Conservation (phyloP, 768 basidiomycete species). For the Brasilioporus rufonigricans region DNA sequence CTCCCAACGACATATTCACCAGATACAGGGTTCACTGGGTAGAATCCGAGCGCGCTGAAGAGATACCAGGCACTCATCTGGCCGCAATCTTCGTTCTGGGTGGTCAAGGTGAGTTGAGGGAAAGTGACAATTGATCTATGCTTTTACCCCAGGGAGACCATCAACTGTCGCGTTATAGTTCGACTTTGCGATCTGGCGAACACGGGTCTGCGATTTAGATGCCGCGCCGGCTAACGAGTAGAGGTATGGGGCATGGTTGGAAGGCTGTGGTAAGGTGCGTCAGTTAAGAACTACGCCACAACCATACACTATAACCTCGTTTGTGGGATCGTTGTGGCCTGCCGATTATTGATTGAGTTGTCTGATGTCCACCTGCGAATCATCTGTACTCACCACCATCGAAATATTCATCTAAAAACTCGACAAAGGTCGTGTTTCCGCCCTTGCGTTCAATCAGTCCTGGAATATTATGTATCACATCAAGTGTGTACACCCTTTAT, state of each 20-base stretch:
- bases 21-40: slow-evolving; percentile 80
- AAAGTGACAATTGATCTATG: background rate
- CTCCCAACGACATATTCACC: slow-evolving; percentile 75
- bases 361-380: background rate
- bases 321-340: slow-evolving; percentile 80
- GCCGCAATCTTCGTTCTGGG: slow-evolving; percentile 83
- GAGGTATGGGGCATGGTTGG: slow-evolving; percentile 83
- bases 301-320: slow-evolving; percentile 46
- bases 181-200: slow-evolving; percentile 58
- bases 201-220: slow-evolving; percentile 66
- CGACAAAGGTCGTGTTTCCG: slow-evolving; percentile 62
- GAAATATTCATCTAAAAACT: slow-evolving; percentile 60
- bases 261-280: slow-evolving; percentile 49
- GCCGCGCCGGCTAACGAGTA: slow-evolving; percentile 73
- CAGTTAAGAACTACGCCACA: background rate
- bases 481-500: slow-evolving; percentile 75
- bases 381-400: slow-evolving; percentile 37
- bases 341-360: slow-evolving; percentile 16
- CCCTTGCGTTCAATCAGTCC: slow-evolving; percentile 62
- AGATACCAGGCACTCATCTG: slow-evolving; percentile 92
- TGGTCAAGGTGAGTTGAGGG: background rate
- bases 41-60: slow-evolving; percentile 80
- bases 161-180: slow-evolving; percentile 68
- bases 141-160: slow-evolving; percentile 68
- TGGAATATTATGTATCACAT: slow-evolving; percentile 69